These are phyloP conservation scores for Sugiyamaella chiloensis DNA, from an alignment of 805 yeast species.

Conservation along the genomic window DNA sequence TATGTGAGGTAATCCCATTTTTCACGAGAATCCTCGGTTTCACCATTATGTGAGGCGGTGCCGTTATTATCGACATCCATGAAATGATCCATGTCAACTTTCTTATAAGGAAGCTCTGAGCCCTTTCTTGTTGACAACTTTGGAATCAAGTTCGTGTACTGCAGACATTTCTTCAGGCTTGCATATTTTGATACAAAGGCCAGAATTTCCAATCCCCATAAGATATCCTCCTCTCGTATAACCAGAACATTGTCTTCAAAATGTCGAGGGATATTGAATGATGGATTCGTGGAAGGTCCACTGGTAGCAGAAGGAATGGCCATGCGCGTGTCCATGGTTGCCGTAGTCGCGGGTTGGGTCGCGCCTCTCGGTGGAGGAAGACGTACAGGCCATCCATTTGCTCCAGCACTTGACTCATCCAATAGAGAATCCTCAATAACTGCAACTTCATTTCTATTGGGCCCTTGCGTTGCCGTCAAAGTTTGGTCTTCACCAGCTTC, in stretches of 20 bases:
- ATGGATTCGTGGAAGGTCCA: slow-evolving; percentile 4
- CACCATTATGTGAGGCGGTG: background rate
- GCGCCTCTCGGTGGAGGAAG: slow-evolving; percentile 1
- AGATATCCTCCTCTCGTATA: slow-evolving; percentile 89
- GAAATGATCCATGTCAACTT: slow-evolving; percentile 17
- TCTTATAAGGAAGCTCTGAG: background rate
- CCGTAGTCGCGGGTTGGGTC: slow-evolving; percentile 3
- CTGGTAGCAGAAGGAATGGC: background rate
- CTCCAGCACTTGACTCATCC: background rate
- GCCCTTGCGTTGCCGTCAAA: background rate
- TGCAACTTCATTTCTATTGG: background rate
- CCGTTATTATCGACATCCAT: slow-evolving; percentile 15
- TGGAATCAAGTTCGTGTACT: slow-evolving; percentile 71
- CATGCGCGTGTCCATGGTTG: slow-evolving; percentile 1
- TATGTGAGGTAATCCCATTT: slow-evolving; percentile 30
- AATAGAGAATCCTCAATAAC: background rate
- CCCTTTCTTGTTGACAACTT: slow-evolving; percentile 50
- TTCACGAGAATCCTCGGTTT: background rate
- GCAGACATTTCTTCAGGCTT: slow-evolving; percentile 66
- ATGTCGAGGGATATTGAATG: slow-evolving; percentile 43
- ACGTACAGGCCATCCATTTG: slow-evolving; percentile 2
- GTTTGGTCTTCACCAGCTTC: background rate
- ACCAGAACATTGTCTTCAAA: slow-evolving; percentile 70
- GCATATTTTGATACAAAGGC: slow-evolving; percentile 95
- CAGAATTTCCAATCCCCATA: slow-evolving; percentile 86